phyloP scores from a whole-genome alignment of 352 stramenopile species.

The Phytophthora vignae region DNA sequence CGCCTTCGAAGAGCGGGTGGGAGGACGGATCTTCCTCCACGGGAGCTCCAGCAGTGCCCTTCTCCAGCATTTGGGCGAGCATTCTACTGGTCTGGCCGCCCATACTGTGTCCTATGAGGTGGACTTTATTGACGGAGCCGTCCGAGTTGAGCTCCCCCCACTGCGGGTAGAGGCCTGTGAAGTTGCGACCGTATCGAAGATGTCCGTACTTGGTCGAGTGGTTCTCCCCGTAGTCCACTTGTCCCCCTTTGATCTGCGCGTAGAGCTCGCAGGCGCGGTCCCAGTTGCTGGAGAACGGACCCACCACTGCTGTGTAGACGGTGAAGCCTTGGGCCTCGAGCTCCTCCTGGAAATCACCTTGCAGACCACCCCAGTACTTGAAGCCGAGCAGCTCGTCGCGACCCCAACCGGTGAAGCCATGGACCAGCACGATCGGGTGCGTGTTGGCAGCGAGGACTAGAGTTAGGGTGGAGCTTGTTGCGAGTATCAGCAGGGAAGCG shows the following conservation, averaged over 20 bases:
- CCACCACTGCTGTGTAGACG: neutral
- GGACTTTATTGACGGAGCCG: conserved; percentile 56
- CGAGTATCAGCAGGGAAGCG: neutral
- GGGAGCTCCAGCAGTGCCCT: conserved; percentile 42
- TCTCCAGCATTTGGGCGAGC: conserved; percentile 57
- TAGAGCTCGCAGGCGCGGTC: conserved; percentile 56
- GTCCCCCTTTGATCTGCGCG: conserved; percentile 57
- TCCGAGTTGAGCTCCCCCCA: conserved; percentile 48
- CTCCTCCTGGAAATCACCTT: conserved; percentile 45
- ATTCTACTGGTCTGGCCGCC: conserved; percentile 74
- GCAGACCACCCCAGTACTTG: conserved; percentile 50
- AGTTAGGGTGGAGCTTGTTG: neutral
- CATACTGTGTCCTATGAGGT: conserved; percentile 74
- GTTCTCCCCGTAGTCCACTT: conserved; percentile 50
- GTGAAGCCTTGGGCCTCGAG: conserved; percentile 25
- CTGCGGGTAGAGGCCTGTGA: conserved; percentile 50
- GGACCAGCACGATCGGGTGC: conserved; percentile 54
- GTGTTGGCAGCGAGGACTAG: conserved; percentile 27
- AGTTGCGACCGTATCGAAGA: conserved; percentile 39
- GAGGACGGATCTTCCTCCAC: conserved; percentile 21
- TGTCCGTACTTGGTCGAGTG: conserved; percentile 41
- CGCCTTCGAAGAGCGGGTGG: conserved; percentile 43
- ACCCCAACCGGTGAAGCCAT: conserved; percentile 49
- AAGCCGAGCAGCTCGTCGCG: conserved; percentile 38
- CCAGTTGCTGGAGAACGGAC: neutral